A percentile compares a stretch with the other conserved stretches of the same genome.
Conservation (phyloP, 75 land plant genomes). For the Selaginella moellendorffii region DNA sequence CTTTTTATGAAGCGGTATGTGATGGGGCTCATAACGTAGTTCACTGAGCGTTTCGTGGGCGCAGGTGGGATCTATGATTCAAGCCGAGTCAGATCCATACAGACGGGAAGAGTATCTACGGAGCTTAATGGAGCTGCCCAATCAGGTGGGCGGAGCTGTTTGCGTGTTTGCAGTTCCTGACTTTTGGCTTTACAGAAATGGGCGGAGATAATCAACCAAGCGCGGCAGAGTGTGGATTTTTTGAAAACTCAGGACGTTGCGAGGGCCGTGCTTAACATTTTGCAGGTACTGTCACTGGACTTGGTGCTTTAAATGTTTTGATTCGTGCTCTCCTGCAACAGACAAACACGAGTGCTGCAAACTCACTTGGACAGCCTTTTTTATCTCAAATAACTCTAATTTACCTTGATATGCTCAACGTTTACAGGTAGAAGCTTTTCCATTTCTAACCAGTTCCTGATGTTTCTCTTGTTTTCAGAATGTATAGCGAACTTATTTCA, state of each 20-base stretch:
- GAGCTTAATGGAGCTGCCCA: conserved; percentile 90
- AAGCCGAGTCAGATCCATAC: conserved; percentile 84
- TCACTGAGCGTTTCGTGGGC: neutral
- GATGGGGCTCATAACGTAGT: neutral
- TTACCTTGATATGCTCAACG: conserved; percentile 95
- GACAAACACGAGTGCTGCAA: conserved; percentile 97
- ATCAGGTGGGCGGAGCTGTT: conserved; percentile 36
- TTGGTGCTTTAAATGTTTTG: neutral
- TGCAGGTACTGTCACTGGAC: conserved; percentile 44
- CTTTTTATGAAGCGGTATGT: conserved; percentile 95
- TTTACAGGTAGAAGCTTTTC: conserved; percentile 86
- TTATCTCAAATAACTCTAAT: conserved; percentile 72
- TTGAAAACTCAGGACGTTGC: conserved; percentile 80
- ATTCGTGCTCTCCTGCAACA: conserved; percentile 15
- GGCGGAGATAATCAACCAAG: conserved; percentile 93
- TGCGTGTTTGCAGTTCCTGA: neutral
- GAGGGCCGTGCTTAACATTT: conserved; percentile 75
- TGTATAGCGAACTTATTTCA: conserved; percentile 99
- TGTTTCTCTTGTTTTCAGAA: conserved; percentile 33
- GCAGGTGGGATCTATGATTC: conserved; percentile 97
- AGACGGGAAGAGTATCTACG: conserved; percentile 89
- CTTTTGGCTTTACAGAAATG: conserved; percentile 54
- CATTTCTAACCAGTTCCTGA: too few species aligned
- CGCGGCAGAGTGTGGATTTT: conserved; percentile 71
- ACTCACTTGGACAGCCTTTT: conserved; percentile 74